phyloP scores from a whole-genome alignment of 2,329 filamentous ascomycete species.

The Hymenoscyphus scutula region DNA sequence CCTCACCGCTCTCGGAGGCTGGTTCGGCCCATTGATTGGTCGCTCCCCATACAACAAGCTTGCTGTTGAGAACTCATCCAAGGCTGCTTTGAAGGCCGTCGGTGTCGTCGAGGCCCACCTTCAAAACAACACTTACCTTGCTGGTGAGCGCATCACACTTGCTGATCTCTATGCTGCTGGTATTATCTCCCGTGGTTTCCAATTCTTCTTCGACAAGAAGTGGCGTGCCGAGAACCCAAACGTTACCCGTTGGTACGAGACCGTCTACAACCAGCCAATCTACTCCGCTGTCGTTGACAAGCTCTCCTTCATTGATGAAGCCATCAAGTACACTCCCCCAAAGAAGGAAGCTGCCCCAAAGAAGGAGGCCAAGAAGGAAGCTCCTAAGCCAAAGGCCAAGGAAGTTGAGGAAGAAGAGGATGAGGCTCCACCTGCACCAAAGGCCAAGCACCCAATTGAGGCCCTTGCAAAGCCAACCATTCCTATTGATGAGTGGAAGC shows the following conservation, averaged over 20 bases:
- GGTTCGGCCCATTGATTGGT: slow-evolving; percentile 86
- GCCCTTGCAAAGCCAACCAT: slow-evolving; percentile 75
- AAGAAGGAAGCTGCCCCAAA: slow-evolving; percentile 71
- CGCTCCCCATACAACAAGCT: slow-evolving; percentile 95
- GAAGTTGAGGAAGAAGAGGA: slow-evolving; percentile 64
- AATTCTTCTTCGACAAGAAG: slow-evolving; percentile 90
- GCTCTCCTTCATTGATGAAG: slow-evolving; percentile 77
- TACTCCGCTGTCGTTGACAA: slow-evolving; percentile 77
- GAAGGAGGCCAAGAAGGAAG: slow-evolving; percentile 59
- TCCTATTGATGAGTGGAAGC: slow-evolving; percentile 96
- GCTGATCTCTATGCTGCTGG: slow-evolving; percentile 85
- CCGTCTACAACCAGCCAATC: slow-evolving; percentile 87
- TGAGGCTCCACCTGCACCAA: slow-evolving; percentile 61
- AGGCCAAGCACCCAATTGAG: slow-evolving; percentile 96
- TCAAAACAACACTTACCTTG: slow-evolving; percentile 90
- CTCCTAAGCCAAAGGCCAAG: slow-evolving; percentile 45
- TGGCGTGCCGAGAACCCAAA: slow-evolving; percentile 83
- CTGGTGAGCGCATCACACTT: slow-evolving; percentile 95
- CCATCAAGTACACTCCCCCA: slow-evolving; percentile 69
- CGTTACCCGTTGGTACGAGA: slow-evolving; percentile 90
- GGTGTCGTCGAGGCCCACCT: slow-evolving; percentile 82
- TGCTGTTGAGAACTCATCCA: slow-evolving; percentile 76
- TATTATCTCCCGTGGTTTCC: slow-evolving; percentile 82
- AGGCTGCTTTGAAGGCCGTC: slow-evolving; percentile 66
- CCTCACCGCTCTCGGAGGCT: slow-evolving; percentile 68